Base-by-base conservation (phyloP, 257 asterid genomes). In the Solanum dulcamara region DNA sequence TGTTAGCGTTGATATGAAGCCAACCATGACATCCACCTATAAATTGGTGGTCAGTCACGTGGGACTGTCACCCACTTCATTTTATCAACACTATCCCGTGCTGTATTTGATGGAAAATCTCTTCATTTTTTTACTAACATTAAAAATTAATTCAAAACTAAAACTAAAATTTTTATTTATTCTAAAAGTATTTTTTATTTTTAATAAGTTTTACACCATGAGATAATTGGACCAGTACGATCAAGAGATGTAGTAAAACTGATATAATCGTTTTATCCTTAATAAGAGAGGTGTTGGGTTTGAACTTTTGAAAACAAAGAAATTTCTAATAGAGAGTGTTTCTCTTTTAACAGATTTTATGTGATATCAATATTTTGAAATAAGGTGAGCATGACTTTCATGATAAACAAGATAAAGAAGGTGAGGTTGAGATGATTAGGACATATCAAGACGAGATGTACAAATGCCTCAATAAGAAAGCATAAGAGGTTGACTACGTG, bases 1-100 rank as follows among this genome's bases (percentile, higher is more conserved):
- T 84, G 89, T 91, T 94, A 80, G 98, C 97, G 98, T 94, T 94
- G 95, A 91, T 94, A 93, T 90, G 90, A 94, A 94, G 98, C 98
- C 98, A 92, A 93, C 91, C 87, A 81, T 66, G 91, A 90, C 90
- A 91, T 93, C 97, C 96, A 93, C 96, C 97, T 84, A 88, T 83
- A 62, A 66, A 75, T 86, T 88, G 92, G 90, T 83, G 90, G 81
- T 83, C 92, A 88, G 62, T 91, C 93, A 92, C 93, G 94, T 93
- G 96, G 90, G 84, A 50, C 85, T 91, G 93, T 88, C 93, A 50
- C 91, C 91, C 92, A 85, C 92, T 85, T 40, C 64, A 22, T 68
- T 70, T 42, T 84, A 81, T 75, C 88, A 81, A 35, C 60, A 42
- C 75, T 83, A 53, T 28, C 46, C 40, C 40, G 24, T 28, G 38